Evolutionary conservation across 1,284 basidiomycete species (phyloP).

Genomic region (Cutaneotrichosporon arboriforme): DNA sequence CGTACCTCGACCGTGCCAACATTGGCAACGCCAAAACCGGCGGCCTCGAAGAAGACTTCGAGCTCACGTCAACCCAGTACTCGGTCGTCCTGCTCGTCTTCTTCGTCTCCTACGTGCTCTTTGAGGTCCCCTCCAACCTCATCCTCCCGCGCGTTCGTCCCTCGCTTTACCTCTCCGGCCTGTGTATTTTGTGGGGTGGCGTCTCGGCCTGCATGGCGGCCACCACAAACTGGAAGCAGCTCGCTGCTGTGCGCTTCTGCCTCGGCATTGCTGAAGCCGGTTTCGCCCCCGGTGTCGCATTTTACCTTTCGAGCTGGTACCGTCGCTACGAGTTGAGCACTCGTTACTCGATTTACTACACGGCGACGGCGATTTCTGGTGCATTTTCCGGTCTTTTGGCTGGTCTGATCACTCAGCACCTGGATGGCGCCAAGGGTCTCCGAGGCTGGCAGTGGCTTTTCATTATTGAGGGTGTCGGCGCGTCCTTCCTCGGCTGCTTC

Average conservation of each 20-base stretch:
- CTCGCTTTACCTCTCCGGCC: slow-evolving; percentile 29
- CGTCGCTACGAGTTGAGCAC: slow-evolving; percentile 10
- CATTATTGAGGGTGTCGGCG: slow-evolving; percentile 42
- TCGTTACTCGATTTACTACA: slow-evolving; percentile 43
- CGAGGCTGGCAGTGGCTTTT: slow-evolving; percentile 48
- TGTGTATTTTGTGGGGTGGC: slow-evolving; percentile 40
- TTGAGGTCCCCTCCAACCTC: slow-evolving; percentile 40
- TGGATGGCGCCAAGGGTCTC: slow-evolving; percentile 42
- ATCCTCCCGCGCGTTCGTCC: slow-evolving; percentile 34
- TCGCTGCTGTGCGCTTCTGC: slow-evolving; percentile 39
- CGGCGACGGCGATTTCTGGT: slow-evolving; percentile 46
- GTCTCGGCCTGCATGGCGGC: slow-evolving; percentile 41
- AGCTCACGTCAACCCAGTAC: slow-evolving; percentile 44
- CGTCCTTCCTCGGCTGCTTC: slow-evolving; percentile 31
- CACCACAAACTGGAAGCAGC: slow-evolving; percentile 28
- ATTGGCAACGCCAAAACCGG: slow-evolving; percentile 44
- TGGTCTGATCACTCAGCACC: slow-evolving; percentile 41
- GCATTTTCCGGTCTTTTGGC: slow-evolving; percentile 49
- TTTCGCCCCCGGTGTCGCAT: slow-evolving; percentile 38
- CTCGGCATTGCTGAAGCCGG: slow-evolving; percentile 34
- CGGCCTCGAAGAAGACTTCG: slow-evolving; percentile 32
- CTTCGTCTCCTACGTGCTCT: slow-evolving; percentile 35
- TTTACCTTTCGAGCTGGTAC: slow-evolving; percentile 26
- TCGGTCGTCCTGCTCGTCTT: slow-evolving; percentile 36
- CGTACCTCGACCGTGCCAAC: slow-evolving; percentile 45